Evolutionary conservation across 1,284 basidiomycete species (phyloP).

Genomic region (Hemileccinum hortonii): DNA sequence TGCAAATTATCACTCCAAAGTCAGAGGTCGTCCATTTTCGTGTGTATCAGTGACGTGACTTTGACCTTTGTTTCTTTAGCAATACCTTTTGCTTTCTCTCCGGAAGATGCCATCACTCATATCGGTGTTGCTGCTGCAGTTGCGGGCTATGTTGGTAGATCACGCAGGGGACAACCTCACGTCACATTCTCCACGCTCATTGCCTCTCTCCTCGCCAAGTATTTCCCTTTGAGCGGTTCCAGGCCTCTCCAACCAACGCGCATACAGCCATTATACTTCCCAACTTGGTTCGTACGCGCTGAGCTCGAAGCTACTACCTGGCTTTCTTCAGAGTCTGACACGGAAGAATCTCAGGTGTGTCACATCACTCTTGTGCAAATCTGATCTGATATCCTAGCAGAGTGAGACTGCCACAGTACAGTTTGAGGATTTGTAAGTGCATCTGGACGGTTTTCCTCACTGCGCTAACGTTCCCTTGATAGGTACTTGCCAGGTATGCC

Average conservation of each 20-base stretch:
- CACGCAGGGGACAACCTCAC: slow-evolving; percentile 15
- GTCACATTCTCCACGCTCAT: slow-evolving; percentile 13
- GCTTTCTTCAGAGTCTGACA: slow-evolving; percentile 24
- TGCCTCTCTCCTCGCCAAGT: slow-evolving; percentile 29
- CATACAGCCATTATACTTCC: slow-evolving; percentile 53
- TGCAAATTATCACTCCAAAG: slow-evolving; percentile 39
- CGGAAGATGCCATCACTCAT: slow-evolving; percentile 35
- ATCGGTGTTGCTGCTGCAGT: slow-evolving; percentile 23
- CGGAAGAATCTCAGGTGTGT: slow-evolving; percentile 26
- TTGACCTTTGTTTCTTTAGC: slow-evolving; percentile 29
- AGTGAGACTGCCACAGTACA: slow-evolving; percentile 21
- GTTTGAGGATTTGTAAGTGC: slow-evolving; percentile 27
- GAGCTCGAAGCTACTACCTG: slow-evolving; percentile 42
- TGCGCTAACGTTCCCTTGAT: slow-evolving; percentile 11
- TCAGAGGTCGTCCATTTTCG: slow-evolving; percentile 39
- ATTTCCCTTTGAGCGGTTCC: slow-evolving; percentile 28
- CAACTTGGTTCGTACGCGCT: slow-evolving; percentile 59
- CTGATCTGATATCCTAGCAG: slow-evolving; percentile 14
- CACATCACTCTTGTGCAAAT: not conserved
- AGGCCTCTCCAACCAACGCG: slow-evolving; percentile 31
- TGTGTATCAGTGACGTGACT: not conserved
- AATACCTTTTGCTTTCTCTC: slow-evolving; percentile 39
- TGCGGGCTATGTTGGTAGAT: slow-evolving; percentile 16
- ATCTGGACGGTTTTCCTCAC: not conserved
- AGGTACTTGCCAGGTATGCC: slow-evolving; percentile 32